A percentile compares a stretch with the other conserved stretches of the same genome.
Conservation (phyloP, 495 filamentous ascomycete species). For the Aspergillus conjunctus region DNA sequence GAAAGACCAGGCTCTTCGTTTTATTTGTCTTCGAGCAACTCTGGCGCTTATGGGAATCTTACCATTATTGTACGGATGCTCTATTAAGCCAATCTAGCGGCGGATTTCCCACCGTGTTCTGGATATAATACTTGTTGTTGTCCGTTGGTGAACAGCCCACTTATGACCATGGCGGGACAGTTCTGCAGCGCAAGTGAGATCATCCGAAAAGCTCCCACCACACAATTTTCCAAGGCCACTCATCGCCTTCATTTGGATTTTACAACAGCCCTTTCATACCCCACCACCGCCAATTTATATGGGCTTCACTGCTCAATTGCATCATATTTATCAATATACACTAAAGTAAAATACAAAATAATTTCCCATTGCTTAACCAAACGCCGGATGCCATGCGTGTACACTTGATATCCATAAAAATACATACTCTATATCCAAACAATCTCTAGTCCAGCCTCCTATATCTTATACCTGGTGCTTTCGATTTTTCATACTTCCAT, state of each 20-base stretch:
- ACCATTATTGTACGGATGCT: slow-evolving; percentile 18
- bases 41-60: slow-evolving; percentile 4
- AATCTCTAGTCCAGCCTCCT: not conserved
- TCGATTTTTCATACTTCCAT: slow-evolving; percentile 1
- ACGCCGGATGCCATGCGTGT: slow-evolving; percentile 49
- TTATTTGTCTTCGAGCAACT: not conserved
- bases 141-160: slow-evolving; percentile 1
- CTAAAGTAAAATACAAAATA: slow-evolving; percentile 13
- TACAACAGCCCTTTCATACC: not conserved
- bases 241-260: not conserved
- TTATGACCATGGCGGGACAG: slow-evolving; percentile 12
- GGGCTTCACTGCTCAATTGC: not conserved
- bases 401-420: slow-evolving; percentile 35
- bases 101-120: not conserved
- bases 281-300: not conserved
- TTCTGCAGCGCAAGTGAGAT: slow-evolving; percentile 21
- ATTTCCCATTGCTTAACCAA: slow-evolving; percentile 35
- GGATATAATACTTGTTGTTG: slow-evolving; percentile 1
- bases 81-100: slow-evolving; percentile 1
- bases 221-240: not conserved
- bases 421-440: slow-evolving; percentile 13
- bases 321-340: slow-evolving; percentile 8
- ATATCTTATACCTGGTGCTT: slow-evolving; percentile 6
- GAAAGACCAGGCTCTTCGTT: not conserved
- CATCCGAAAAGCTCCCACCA: slow-evolving; percentile 19